Evolutionary conservation across 1,139 yeast genomes (phyloP).

Genomic region (Starmera stellimalicola): DNA sequence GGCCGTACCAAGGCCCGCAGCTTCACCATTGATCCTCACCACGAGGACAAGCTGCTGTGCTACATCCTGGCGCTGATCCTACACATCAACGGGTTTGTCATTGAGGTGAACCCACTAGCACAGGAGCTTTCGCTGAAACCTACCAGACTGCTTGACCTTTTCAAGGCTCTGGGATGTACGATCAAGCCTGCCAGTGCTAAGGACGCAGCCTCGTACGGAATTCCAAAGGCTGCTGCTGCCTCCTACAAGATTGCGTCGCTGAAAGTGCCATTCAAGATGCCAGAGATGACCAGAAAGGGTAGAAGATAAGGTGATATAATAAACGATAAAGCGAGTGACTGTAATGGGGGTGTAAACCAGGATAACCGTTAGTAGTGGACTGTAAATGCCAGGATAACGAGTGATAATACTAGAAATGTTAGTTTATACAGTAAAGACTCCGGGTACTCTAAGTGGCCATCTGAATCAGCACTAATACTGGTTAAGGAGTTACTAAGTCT

Average conservation of each 20-base stretch:
- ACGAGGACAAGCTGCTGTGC: slow-evolving; percentile 80
- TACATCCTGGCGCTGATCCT: slow-evolving; percentile 64
- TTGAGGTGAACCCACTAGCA: slow-evolving; percentile 76
- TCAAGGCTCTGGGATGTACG: slow-evolving; percentile 75
- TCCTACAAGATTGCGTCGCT: slow-evolving; percentile 73
- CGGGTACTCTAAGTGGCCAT: too few species aligned
- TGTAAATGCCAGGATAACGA: too few species aligned
- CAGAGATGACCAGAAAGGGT: slow-evolving; percentile 70
- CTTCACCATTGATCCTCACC: slow-evolving; percentile 73
- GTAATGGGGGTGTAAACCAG: too few species aligned
- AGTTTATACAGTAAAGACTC: too few species aligned
- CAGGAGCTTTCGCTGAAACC: slow-evolving; percentile 81
- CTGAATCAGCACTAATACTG: too few species aligned
- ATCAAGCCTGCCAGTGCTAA: slow-evolving; percentile 68
- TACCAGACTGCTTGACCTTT: slow-evolving; percentile 55
- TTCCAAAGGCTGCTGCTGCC: slow-evolving; percentile 54
- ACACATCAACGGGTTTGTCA: slow-evolving; percentile 66
- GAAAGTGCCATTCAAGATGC: slow-evolving; percentile 84
- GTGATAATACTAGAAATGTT: too few species aligned
- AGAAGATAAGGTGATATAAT: too few species aligned
- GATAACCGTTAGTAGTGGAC: too few species aligned
- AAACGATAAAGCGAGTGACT: too few species aligned
- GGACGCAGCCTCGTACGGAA: slow-evolving; percentile 79
- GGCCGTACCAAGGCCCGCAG: slow-evolving; percentile 71
- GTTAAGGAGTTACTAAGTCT: too few species aligned